These are phyloP conservation scores for Cicer arietinum DNA, from an alignment of 306 rosid species.

Conservation along the genomic window DNA sequence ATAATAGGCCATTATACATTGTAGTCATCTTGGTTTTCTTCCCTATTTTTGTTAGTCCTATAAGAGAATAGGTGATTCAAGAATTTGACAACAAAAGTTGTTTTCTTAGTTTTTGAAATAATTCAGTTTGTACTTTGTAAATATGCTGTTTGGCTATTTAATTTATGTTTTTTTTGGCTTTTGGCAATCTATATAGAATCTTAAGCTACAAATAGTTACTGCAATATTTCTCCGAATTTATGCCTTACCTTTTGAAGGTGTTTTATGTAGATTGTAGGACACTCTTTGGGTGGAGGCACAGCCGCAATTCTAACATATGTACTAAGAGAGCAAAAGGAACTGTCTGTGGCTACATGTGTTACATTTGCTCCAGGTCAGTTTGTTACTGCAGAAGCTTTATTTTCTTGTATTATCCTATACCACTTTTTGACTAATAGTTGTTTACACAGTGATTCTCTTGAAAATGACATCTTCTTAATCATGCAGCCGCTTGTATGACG, in stretches of 20 bases:
- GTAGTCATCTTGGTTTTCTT: not conserved
- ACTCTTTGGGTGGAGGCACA: conserved; percentile 98
- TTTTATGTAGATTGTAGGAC: conserved; percentile 80
- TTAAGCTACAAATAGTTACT: conserved; percentile 37
- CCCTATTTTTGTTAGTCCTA: conserved; percentile 1
- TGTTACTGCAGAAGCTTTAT: conserved; percentile 14
- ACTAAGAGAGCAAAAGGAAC: conserved; percentile 84
- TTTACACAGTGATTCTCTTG: conserved; percentile 24
- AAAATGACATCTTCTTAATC: conserved; percentile 44
- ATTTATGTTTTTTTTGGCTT: conserved; percentile 19
- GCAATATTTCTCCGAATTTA: conserved; percentile 19
- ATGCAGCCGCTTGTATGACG: conserved; percentile 98
- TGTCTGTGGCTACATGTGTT: conserved; percentile 74
- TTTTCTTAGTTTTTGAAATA: conserved; percentile 25
- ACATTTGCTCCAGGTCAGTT: conserved; percentile 92
- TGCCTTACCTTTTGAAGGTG: conserved; percentile 12
- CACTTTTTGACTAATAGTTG: conserved; percentile 33
- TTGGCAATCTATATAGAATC: conserved; percentile 16
- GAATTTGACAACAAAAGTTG: conserved; percentile 29
- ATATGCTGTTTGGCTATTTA: conserved; percentile 31
- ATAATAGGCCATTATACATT: not conserved
- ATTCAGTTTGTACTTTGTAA: not conserved
- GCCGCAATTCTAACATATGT: conserved; percentile 92
- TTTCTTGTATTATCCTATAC: conserved; percentile 26
- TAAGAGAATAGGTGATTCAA: not conserved